Evolutionary conservation across 495 filamentous ascomycete genomes (phyloP).

Genomic region (Annulohypoxylon moriforme): DNA sequence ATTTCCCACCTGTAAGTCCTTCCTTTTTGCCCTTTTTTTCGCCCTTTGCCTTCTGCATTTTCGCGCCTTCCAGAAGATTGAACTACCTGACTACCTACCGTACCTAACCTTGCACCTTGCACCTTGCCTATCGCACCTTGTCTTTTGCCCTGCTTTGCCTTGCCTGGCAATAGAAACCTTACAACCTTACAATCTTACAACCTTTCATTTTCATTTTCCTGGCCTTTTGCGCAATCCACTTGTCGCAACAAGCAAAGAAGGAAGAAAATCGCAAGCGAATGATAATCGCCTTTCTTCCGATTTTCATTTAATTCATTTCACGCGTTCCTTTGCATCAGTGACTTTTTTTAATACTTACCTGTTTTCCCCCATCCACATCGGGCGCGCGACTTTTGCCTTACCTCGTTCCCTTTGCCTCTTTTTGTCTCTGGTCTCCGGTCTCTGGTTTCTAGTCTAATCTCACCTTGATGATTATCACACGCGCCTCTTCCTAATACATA

Average conservation of each 20-base stretch:
- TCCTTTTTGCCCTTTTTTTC: neutral
- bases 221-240: constrained; percentile 23
- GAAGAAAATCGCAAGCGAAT: constrained; percentile 34
- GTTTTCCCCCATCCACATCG: constrained; percentile 19
- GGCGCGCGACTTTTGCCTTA: constrained; percentile 43
- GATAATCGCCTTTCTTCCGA: constrained; percentile 36
- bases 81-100: neutral
- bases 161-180: constrained; percentile 13
- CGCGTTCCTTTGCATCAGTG: constrained; percentile 38
- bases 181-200: constrained; percentile 16
- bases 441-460: constrained; percentile 12
- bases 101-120: neutral
- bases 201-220: constrained; percentile 31
- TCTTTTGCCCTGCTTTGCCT: constrained; percentile 9
- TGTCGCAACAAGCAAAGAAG: constrained; percentile 37
- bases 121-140: constrained; percentile 7
- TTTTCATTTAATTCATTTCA: constrained; percentile 38
- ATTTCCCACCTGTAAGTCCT: constrained; percentile 18
- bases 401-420: constrained; percentile 38
- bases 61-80: neutral
- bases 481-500: constrained; percentile 38
- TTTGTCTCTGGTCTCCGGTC: constrained; percentile 45
- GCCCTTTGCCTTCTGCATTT: neutral
- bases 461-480: constrained; percentile 42
- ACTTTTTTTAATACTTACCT: constrained; percentile 48